A percentile compares a stretch with the other conserved stretches of the same genome.
Conservation (phyloP, 2,329 filamentous ascomycete species). For the Paecilomyces variotii region DNA sequence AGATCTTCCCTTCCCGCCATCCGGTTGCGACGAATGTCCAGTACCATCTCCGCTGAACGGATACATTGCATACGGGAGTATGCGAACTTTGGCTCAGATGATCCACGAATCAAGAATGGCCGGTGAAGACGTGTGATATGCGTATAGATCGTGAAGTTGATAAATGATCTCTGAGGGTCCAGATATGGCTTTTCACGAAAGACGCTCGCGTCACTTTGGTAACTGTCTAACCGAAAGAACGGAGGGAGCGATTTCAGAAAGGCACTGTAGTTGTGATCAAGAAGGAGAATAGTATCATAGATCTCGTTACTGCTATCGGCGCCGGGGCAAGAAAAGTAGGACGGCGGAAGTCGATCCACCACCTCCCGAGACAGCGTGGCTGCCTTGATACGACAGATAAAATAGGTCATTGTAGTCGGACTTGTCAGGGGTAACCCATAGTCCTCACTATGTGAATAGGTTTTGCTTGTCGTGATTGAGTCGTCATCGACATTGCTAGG, state of each 20-base stretch:
- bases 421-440: background rate
- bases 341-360: background rate
- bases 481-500: background rate
- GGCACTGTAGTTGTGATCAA: background rate
- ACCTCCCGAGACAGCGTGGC: background rate
- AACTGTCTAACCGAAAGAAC: background rate
- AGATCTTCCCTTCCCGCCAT: background rate
- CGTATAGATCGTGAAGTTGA: background rate
- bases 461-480: background rate
- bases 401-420: background rate
- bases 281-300: background rate
- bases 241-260: background rate
- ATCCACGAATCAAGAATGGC: background rate
- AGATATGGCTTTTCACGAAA: background rate
- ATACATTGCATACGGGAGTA: background rate
- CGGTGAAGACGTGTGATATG: background rate
- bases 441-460: background rate
- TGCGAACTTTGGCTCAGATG: background rate
- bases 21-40: background rate
- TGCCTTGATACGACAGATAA: background rate
- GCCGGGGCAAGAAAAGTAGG: background rate
- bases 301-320: background rate
- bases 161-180: background rate
- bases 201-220: background rate
- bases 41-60: background rate